Base-by-base conservation (phyloP, 805 yeast species). In the Metschnikowia cubensis region DNA sequence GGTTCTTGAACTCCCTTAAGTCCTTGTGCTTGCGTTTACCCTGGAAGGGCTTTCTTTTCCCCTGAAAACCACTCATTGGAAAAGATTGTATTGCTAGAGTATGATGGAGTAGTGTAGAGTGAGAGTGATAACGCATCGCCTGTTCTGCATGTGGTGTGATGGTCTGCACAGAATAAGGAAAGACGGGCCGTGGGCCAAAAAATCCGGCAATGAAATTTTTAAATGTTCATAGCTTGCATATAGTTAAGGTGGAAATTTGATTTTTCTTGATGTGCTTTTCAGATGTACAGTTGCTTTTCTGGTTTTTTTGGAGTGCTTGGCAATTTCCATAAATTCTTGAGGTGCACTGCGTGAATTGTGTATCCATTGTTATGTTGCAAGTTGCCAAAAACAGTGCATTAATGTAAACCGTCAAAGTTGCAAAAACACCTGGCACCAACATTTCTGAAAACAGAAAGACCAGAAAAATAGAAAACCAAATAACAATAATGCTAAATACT, bases 1-100 rank as follows among this genome's bases (percentile, higher is more conserved):
- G 77, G 29, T 70, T 60, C 53, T 74, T 74, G 50, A 63, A 62
- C 53, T 71, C 75, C 20, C 71, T 66, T 45, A 70, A 67, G 48
- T 70, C 74, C 49, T 62, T 63, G 47, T 66, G 62, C 48, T 63
- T 59, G 25, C 61, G 63, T 50, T 63, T 65, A 42, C 66, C 64
- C 45, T 52, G 52, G 48, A 60, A 61, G 10, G 61, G 61, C 49
- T 61, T 60, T n/a, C 60, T 50, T 46, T 52, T 61, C 10, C 51
- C 55, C 32, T 50, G 51, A n/a, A 15, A 35, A 22, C 33, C 11
- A 22, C 41, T 38, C 41, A 38, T 38, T 25, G 6, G 31, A 7
- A 21, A 22, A n/a, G 29, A 21, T 3, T 21, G 31, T 17, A n/a
- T 10, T 11, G 21, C 8, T 21, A 11, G 21, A 17, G 21, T 10